Conservation (phyloP, 495 filamentous ascomycete genomes). For the Annulohypoxylon nitens region DNA sequence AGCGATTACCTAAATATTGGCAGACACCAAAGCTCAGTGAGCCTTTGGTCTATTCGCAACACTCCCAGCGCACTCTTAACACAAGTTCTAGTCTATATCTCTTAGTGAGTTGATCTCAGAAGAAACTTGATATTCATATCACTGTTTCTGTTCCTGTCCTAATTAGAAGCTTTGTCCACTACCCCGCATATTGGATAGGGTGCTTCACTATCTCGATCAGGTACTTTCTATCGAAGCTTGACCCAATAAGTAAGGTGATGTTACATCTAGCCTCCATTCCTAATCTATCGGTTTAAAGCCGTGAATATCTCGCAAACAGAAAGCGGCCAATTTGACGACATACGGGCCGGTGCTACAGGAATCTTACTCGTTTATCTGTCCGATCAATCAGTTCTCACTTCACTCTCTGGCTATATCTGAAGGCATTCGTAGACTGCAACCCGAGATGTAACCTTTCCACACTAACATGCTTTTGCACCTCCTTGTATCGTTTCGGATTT, state of each 20-base stretch:
- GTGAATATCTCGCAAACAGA: not conserved
- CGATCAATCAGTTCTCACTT: not conserved
- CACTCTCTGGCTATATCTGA: not conserved
- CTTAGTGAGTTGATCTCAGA: not conserved
- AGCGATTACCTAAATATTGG: not conserved
- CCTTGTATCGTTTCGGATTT: not conserved
- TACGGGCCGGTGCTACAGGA: not conserved
- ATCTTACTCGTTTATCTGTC: not conserved
- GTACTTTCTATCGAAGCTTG: not conserved
- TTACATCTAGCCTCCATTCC: not conserved
- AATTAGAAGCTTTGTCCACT: not conserved
- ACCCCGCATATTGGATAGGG: constrained; percentile 9
- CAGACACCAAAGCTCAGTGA: not conserved
- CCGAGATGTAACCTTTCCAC: not conserved
- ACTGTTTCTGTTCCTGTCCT: not conserved
- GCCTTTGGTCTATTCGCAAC: not conserved
- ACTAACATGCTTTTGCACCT: not conserved
- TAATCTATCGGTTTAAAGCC: not conserved
- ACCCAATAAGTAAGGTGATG: constrained; percentile 2
- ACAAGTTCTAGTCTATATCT: not conserved
- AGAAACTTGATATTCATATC: not conserved
- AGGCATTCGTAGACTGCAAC: not conserved
- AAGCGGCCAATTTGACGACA: not conserved
- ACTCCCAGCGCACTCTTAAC: not conserved
- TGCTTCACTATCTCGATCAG: not conserved